A percentile compares a stretch with the other conserved stretches of the same genome.
Conservation (phyloP, 1,284 basidiomycete genomes). For the Pseudozyma tsukubaensis region DNA sequence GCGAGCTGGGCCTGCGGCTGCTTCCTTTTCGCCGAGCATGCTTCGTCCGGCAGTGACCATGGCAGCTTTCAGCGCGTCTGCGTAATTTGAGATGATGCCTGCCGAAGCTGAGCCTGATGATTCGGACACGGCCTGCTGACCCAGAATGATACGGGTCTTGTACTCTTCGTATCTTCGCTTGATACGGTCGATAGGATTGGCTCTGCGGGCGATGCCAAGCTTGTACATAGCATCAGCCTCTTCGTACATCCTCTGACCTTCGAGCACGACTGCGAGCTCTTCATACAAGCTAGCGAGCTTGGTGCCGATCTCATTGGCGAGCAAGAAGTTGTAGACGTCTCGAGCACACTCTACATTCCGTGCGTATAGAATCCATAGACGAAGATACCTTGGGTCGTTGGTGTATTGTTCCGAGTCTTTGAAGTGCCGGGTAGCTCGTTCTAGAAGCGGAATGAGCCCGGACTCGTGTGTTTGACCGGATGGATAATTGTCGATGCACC, state of each 20-base stretch:
- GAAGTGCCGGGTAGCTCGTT: slow-evolving; percentile 81
- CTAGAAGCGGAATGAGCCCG: slow-evolving; percentile 77
- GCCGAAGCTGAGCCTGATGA: slow-evolving; percentile 12
- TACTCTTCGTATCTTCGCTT: slow-evolving; percentile 87
- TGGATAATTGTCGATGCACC: slow-evolving; percentile 75
- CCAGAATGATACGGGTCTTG: slow-evolving; percentile 73
- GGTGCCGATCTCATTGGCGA: slow-evolving; percentile 82
- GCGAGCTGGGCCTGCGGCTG: slow-evolving; percentile 30
- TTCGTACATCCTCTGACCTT: slow-evolving; percentile 77
- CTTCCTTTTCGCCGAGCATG: slow-evolving; percentile 60
- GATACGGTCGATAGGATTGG: slow-evolving; percentile 84
- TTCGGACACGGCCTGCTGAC: slow-evolving; percentile 25
- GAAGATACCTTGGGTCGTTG: slow-evolving; percentile 87
- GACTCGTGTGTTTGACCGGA: slow-evolving; percentile 74
- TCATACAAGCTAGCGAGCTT: slow-evolving; percentile 83
- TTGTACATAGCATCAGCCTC: slow-evolving; percentile 81
- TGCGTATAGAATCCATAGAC: slow-evolving; percentile 83
- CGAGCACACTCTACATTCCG: slow-evolving; percentile 63
- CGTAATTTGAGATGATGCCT: slow-evolving; percentile 32
- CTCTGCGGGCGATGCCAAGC: slow-evolving; percentile 83
- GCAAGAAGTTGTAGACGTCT: slow-evolving; percentile 74
- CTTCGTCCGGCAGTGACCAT: slow-evolving; percentile 60
- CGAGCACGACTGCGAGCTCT: slow-evolving; percentile 82
- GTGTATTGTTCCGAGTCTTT: slow-evolving; percentile 82
- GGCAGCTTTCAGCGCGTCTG: slow-evolving; percentile 56